Evolutionary conservation across 2,329 filamentous ascomycete genomes (phyloP).

Genomic region (Alternaria arbusti): DNA sequence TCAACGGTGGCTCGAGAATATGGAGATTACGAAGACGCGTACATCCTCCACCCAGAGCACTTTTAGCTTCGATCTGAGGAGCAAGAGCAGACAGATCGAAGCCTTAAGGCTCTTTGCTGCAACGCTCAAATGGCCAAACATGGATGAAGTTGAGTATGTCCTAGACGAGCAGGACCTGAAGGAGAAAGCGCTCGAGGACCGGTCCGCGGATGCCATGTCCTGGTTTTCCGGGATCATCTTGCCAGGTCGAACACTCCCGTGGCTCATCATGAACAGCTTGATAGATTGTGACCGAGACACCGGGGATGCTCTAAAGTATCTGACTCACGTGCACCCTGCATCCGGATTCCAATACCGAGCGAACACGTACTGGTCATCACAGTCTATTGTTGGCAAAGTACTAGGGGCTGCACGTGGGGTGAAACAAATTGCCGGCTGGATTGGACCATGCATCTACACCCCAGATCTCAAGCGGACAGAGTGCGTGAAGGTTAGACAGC

Average conservation of each 20-base stretch:
- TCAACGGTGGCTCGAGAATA: constrained; percentile 73
- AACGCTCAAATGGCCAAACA: constrained; percentile 79
- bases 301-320: constrained; percentile 68
- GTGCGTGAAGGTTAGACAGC: constrained; percentile 71
- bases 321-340: constrained; percentile 71
- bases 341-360: constrained; percentile 79
- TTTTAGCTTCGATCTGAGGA: constrained; percentile 68
- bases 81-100: constrained; percentile 72
- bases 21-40: constrained; percentile 68
- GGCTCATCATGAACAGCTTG: constrained; percentile 78
- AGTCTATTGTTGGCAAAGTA: constrained; percentile 77
- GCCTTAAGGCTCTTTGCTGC: constrained; percentile 72
- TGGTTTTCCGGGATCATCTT: constrained; percentile 78
- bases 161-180: constrained; percentile 64
- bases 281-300: constrained; percentile 76
- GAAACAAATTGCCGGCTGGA: constrained; percentile 73
- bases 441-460: constrained; percentile 74
- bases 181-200: constrained; percentile 60
- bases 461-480: constrained; percentile 71
- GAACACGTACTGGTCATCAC: constrained; percentile 78
- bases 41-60: constrained; percentile 50
- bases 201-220: constrained; percentile 75
- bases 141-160: constrained; percentile 67
- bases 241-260: constrained; percentile 73
- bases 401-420: constrained; percentile 71